These are phyloP conservation scores for Fusarium compactum DNA, from an alignment of 2,329 filamentous ascomycete species.

Conservation along the genomic window DNA sequence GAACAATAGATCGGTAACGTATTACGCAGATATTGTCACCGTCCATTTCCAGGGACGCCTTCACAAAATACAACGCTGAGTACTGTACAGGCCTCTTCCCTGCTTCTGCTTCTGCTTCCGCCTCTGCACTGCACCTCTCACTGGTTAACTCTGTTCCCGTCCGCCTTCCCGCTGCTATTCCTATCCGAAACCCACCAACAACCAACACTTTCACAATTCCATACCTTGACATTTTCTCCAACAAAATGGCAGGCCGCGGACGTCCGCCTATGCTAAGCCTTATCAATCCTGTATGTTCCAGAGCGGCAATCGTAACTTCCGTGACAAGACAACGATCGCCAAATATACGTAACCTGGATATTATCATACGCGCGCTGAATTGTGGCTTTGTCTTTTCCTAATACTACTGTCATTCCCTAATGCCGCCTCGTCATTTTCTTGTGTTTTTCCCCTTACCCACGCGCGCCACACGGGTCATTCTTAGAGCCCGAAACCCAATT, in stretches of 20 bases:
- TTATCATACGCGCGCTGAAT: conserved; percentile 6
- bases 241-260: conserved; percentile 1
- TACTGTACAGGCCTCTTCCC: conserved; percentile 31
- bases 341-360: conserved; percentile 9
- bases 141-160: conserved; percentile 30
- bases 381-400: conserved; percentile 32
- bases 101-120: conserved; percentile 18
- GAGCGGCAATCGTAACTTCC: conserved; percentile 23
- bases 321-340: background rate
- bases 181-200: conserved; percentile 32
- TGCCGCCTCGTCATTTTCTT: conserved; percentile 34
- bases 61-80: background rate
- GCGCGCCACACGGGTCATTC: conserved; percentile 16
- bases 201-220: conserved; percentile 2
- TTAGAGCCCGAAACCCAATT: conserved; percentile 14
- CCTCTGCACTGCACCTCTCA: conserved; percentile 27
- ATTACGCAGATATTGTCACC: background rate
- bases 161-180: conserved; percentile 38
- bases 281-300: conserved; percentile 7
- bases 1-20: background rate
- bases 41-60: conserved; percentile 9
- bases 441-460: conserved; percentile 40
- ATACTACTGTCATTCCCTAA: conserved; percentile 30
- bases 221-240: background rate
- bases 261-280: background rate